phyloP scores from a whole-genome alignment of 306 rosid species.

The Vigna trinervia region DNA sequence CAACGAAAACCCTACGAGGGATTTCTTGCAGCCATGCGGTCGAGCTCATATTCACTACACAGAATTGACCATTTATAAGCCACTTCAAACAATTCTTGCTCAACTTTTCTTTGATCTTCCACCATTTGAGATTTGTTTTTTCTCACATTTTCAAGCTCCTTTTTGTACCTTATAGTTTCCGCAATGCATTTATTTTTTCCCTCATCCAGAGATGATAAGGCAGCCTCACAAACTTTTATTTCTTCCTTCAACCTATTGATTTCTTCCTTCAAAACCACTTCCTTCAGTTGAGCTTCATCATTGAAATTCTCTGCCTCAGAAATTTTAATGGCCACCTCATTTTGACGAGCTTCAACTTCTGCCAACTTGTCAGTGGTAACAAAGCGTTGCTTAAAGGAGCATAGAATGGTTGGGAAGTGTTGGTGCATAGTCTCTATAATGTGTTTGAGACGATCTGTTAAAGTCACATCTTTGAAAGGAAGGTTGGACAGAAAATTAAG shows the following conservation, averaged over 20 bases:
- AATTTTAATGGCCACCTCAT: background rate
- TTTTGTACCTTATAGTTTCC: background rate
- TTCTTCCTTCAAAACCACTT: background rate
- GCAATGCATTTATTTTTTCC: conserved; percentile 2
- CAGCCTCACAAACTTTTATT: background rate
- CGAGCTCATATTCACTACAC: background rate
- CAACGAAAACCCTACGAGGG: background rate
- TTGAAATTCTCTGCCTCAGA: background rate
- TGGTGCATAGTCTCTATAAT: conserved; percentile 30
- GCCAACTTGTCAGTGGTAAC: background rate
- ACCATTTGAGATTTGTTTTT: background rate
- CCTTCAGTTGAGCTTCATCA: conserved; percentile 23
- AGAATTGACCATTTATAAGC: background rate
- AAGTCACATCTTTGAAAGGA: conserved; percentile 26
- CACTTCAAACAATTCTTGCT: too few relatives aligned
- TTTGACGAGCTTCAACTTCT: too few relatives aligned
- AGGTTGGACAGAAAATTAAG: conserved; percentile 49
- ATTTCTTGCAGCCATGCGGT: background rate
- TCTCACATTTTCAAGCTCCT: background rate
- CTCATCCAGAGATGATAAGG: background rate
- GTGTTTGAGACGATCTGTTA: conserved; percentile 31
- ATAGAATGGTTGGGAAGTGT: conserved; percentile 35
- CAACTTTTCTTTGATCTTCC: too few relatives aligned
- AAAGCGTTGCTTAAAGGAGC: conserved; percentile 43
- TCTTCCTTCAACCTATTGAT: background rate